These are phyloP conservation scores for Eutypa lata DNA, from an alignment of 2,329 filamentous ascomycete species.

Conservation along the genomic window DNA sequence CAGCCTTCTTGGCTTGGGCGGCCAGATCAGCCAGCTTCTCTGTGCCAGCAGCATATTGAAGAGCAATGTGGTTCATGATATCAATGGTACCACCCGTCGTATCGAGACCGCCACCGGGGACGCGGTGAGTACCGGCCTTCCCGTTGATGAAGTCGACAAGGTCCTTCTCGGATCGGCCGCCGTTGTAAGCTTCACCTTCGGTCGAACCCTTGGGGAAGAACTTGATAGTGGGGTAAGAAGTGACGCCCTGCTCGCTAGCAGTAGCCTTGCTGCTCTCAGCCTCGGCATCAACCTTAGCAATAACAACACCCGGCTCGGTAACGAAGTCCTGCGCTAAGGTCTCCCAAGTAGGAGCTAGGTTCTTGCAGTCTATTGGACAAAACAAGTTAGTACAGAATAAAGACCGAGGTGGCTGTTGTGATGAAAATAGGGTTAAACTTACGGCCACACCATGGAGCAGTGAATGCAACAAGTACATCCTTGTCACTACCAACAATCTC, in stretches of 20 bases:
- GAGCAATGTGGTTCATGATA: conserved; percentile 70
- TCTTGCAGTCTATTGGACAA: conserved; percentile 80
- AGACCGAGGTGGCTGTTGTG: not conserved
- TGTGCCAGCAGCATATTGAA: conserved; percentile 64
- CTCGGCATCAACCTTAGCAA: conserved; percentile 96
- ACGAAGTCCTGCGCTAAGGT: conserved; percentile 77
- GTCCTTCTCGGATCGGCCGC: conserved; percentile 72
- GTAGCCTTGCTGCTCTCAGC: conserved; percentile 76
- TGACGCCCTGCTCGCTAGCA: conserved; percentile 72
- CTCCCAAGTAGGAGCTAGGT: conserved; percentile 86
- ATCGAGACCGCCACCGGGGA: conserved; percentile 76
- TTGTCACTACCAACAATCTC: conserved; percentile 77
- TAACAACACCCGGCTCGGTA: conserved; percentile 72
- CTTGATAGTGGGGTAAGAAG: conserved; percentile 94
- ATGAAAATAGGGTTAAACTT: conserved; percentile 42
- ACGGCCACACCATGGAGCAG: conserved; percentile 98
- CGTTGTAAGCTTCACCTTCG: conserved; percentile 67
- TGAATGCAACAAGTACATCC: conserved; percentile 92
- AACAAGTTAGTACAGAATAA: conserved; percentile 13
- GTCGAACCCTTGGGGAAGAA: conserved; percentile 88
- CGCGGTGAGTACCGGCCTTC: conserved; percentile 83
- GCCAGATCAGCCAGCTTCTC: conserved; percentile 60
- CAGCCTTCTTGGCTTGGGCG: conserved; percentile 69
- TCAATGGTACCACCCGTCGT: conserved; percentile 77
- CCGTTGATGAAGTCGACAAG: conserved; percentile 82